Conservation (phyloP, 805 yeast species). For the Wickerhamiella hasegawae region DNA sequence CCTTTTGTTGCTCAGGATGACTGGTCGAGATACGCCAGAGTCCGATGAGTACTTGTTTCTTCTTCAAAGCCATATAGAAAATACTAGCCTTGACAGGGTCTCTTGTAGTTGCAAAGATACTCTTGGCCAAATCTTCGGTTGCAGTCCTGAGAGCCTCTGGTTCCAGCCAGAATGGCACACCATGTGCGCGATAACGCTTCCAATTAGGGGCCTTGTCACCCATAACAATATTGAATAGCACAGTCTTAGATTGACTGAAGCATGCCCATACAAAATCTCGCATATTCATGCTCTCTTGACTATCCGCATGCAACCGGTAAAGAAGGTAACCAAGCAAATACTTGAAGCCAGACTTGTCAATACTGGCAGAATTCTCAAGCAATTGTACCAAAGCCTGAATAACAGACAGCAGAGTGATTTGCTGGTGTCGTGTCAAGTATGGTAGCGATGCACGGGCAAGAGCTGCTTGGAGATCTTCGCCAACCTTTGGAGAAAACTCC, state of each 20-base stretch:
- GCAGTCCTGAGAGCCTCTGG: conserved; percentile 30
- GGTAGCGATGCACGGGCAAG: conserved; percentile 57
- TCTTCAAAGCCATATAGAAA: conserved; percentile 60
- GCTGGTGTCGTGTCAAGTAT: conserved; percentile 79
- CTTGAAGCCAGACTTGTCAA: conserved; percentile 54
- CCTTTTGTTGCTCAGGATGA: conserved; percentile 69
- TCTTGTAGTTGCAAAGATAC: conserved; percentile 43
- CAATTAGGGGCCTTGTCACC: conserved; percentile 10
- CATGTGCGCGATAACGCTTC: conserved; percentile 33
- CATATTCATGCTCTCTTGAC: conserved; percentile 43
- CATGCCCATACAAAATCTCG: conserved; percentile 81
- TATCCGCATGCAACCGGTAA: conserved; percentile 36
- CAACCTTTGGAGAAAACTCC: conserved; percentile 13
- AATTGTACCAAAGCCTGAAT: conserved; percentile 36
- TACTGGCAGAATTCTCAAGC: conserved; percentile 20
- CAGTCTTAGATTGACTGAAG: conserved; percentile 63
- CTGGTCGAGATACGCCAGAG: conserved; percentile 68
- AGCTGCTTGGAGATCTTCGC: conserved; percentile 35
- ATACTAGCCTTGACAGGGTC: conserved; percentile 67
- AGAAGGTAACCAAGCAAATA: conserved; percentile 58
- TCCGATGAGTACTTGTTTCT: conserved; percentile 60
- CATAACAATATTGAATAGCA: conserved; percentile 37
- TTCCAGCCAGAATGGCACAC: conserved; percentile 58
- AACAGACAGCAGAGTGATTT: conserved; percentile 59
- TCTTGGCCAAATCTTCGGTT: conserved; percentile 56